Evolutionary conservation across 495 filamentous ascomycete genomes (phyloP).

Genomic region (Annulohypoxylon bovei): DNA sequence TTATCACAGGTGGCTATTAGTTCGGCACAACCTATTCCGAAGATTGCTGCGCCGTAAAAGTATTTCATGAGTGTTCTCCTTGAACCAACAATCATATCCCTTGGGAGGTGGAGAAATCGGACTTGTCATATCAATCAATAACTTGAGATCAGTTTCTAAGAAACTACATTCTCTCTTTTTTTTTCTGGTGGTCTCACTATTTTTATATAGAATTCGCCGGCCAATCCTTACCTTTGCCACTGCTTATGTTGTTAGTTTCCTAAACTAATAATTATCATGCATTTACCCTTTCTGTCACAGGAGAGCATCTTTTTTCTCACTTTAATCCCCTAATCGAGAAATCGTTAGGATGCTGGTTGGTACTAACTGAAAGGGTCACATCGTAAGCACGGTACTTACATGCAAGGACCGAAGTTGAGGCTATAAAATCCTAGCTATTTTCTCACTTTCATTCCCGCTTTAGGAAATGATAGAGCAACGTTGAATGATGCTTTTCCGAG

Average conservation of each 20-base stretch:
- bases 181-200: not conserved
- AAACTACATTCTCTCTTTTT: not conserved
- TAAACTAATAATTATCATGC: not conserved
- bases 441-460: conserved; percentile 21
- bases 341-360: not conserved
- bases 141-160: not conserved
- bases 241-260: not conserved
- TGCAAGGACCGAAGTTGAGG: not conserved
- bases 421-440: not conserved
- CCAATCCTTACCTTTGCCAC: not conserved
- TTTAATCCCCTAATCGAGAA: not conserved
- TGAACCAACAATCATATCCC: too few species aligned
- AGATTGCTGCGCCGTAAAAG: not conserved
- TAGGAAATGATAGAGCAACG: conserved; percentile 2
- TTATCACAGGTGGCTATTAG: too few species aligned
- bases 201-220: not conserved
- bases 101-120: not conserved
- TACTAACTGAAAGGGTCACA: not conserved
- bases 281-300: not conserved
- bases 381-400: not conserved
- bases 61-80: not conserved
- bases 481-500: too few species aligned
- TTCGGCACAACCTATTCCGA: not conserved
- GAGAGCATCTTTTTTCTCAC: not conserved
- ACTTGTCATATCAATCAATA: not conserved